These are phyloP conservation scores for Picochlorum sp. DNA, from an alignment of 139 green algal species.

Conservation along the genomic window DNA sequence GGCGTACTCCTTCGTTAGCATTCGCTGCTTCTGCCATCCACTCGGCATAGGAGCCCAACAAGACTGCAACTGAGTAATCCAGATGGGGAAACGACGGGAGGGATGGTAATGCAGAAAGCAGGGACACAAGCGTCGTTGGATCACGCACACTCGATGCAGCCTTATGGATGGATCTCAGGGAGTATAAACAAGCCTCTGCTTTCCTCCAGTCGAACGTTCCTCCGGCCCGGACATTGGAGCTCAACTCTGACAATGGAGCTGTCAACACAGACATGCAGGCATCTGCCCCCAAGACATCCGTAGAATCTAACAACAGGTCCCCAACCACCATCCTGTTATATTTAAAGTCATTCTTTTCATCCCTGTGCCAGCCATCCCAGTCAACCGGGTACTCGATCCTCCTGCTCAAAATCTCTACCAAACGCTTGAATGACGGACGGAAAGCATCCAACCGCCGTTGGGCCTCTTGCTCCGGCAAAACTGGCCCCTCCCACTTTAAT, in stretches of 20 bases:
- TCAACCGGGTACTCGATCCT: constrained; percentile 39
- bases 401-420: constrained; percentile 55
- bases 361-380: constrained; percentile 41
- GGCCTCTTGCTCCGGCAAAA: constrained; percentile 22
- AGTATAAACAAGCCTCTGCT: constrained; percentile 66
- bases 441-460: constrained; percentile 47
- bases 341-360: constrained; percentile 66
- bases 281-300: constrained; percentile 42
- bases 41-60: constrained; percentile 42
- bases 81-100: constrained; percentile 43
- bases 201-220: constrained; percentile 55
- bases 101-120: constrained; percentile 48
- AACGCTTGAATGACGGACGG: constrained; percentile 54
- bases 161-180: constrained; percentile 50
- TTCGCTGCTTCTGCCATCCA: constrained; percentile 35
- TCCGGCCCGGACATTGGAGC: background rate
- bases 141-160: constrained; percentile 29
- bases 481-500: constrained; percentile 19
- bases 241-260: constrained; percentile 45
- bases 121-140: constrained; percentile 37
- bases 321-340: constrained; percentile 35
- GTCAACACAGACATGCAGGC: constrained; percentile 46
- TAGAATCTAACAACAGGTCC: constrained; percentile 61
- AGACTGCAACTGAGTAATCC: constrained; percentile 49
- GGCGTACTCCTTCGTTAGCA: background rate